A percentile compares a stretch with the other conserved stretches of the same genome.
Evolutionary conservation across 805 yeast species (phyloP).

Genomic region (Ogataea sp.): DNA sequence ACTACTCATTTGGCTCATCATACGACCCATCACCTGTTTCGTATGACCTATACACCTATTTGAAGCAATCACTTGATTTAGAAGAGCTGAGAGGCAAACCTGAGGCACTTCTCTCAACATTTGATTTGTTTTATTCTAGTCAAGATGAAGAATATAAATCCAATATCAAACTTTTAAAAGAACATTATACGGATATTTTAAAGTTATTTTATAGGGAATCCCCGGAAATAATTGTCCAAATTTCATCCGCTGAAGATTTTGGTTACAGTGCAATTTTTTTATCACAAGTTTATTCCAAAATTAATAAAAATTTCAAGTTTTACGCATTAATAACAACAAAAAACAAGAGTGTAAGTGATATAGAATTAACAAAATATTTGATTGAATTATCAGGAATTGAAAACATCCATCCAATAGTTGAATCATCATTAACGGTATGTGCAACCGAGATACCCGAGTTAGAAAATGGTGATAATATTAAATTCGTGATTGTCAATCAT

Average conservation of each 20-base stretch:
- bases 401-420: not conserved
- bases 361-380: slow-evolving; percentile 8
- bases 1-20: no score
- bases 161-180: not conserved
- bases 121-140: slow-evolving; percentile 9
- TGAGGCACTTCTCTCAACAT: slow-evolving; percentile 12
- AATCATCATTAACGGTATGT: not conserved
- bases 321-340: slow-evolving; percentile 9
- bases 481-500: slow-evolving; percentile 11
- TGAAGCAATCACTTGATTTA: slow-evolving; percentile 4
- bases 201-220: not conserved
- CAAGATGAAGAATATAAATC: not conserved
- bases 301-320: slow-evolving; percentile 6
- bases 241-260: slow-evolving; percentile 13
- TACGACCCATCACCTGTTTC: no score
- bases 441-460: not conserved
- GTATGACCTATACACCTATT: not conserved
- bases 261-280: slow-evolving; percentile 15
- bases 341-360: slow-evolving; percentile 4
- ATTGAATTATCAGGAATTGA: slow-evolving; percentile 11
- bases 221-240: slow-evolving; percentile 9
- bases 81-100: slow-evolving; percentile 11
- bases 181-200: slow-evolving; percentile 3
- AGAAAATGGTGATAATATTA: slow-evolving; percentile 8
- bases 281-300: slow-evolving; percentile 9